A percentile compares a stretch with the other conserved stretches of the same genome.
Evolutionary conservation across 768 basidiomycete species (phyloP).

Genomic region (Kwoniella heveanensis): DNA sequence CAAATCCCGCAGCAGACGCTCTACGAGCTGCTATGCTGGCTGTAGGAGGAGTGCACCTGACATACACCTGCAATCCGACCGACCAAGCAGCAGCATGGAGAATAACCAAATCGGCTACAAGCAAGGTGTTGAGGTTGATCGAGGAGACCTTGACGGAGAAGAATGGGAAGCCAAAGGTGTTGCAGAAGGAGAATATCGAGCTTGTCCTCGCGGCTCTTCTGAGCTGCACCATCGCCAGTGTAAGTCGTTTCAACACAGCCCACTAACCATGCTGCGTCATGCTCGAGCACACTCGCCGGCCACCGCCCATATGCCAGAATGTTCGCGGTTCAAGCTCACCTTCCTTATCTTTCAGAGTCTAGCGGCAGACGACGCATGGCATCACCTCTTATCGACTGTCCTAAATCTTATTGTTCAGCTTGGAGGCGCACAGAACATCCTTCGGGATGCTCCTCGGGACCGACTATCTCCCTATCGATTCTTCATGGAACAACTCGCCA

Average conservation of each 20-base stretch:
- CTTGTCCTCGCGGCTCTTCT: slow-evolving; percentile 43
- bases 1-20: slow-evolving; percentile 38
- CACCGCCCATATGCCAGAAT: too few species aligned
- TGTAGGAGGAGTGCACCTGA: slow-evolving; percentile 43
- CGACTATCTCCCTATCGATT: slow-evolving; percentile 39
- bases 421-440: slow-evolving; percentile 37
- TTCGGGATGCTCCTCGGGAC: slow-evolving; percentile 26
- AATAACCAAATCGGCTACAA: slow-evolving; percentile 25
- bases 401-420: slow-evolving; percentile 35
- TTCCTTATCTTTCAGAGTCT: slow-evolving; percentile 44
- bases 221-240: slow-evolving; percentile 43
- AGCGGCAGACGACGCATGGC: slow-evolving; percentile 48
- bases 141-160: slow-evolving; percentile 18
- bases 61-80: slow-evolving; percentile 26
- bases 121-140: slow-evolving; percentile 30
- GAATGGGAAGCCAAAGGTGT: slow-evolving; percentile 9
- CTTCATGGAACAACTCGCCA: slow-evolving; percentile 48
- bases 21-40: slow-evolving; percentile 39
- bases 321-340: too few species aligned
- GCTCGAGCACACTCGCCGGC: too few species aligned
- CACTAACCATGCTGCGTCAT: too few species aligned
- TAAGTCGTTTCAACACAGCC: slow-evolving; percentile 36
- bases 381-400: slow-evolving; percentile 39
- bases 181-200: slow-evolving; percentile 32
- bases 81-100: slow-evolving; percentile 30